phyloP scores from a whole-genome alignment of 345 rosid genomes.

The Triadica sebifera region DNA sequence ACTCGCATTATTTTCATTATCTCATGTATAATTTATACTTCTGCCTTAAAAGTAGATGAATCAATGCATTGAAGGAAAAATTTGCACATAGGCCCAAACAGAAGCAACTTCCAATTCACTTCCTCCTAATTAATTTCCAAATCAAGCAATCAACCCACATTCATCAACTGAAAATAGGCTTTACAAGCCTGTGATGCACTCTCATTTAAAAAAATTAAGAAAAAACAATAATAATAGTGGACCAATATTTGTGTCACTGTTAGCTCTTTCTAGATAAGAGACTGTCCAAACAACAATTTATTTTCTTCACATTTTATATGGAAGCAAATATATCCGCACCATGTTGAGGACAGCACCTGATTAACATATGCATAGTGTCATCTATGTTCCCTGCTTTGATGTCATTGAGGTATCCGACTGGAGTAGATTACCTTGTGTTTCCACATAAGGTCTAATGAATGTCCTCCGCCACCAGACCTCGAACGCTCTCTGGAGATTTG shows the following conservation, averaged over 20 bases:
- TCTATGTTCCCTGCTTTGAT: conserved; percentile 22
- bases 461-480: conserved; percentile 99
- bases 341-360: neutral
- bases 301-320: neutral
- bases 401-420: conserved; percentile 34
- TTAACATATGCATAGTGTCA: neutral
- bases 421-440: conserved; percentile 34
- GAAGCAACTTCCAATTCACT: neutral
- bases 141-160: conserved; percentile 15
- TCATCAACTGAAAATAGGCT: conserved; percentile 15
- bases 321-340: neutral
- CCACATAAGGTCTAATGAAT: conserved; percentile 72
- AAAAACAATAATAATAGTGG: neutral
- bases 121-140: conserved; percentile 6
- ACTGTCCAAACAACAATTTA: neutral
- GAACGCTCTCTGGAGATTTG: conserved; percentile 92
- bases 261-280: neutral
- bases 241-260: no score
- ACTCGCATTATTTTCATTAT: no score
- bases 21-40: no score
- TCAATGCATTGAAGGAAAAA: neutral
- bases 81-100: neutral
- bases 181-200: conserved; percentile 14
- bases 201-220: neutral
- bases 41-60: no score